Percentiles rank a stretch among this genome's conserved stretches.
phyloP scores from a whole-genome alignment of 768 basidiomycete species.

The Strobilomyces confusus region DNA sequence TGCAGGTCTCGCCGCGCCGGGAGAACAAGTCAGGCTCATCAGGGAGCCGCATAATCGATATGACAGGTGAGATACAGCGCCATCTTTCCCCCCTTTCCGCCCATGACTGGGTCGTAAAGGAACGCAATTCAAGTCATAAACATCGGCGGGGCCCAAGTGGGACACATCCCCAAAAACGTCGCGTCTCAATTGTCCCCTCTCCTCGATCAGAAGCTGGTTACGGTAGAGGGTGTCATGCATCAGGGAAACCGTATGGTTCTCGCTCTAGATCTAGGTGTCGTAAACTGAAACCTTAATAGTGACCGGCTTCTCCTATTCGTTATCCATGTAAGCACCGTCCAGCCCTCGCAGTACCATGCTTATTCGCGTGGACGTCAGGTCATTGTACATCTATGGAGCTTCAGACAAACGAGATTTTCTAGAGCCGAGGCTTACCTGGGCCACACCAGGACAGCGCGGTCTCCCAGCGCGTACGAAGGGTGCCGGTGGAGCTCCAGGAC shows the following conservation, averaged over 20 bases:
- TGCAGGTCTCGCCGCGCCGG: conserved; percentile 72
- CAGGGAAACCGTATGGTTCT: conserved; percentile 59
- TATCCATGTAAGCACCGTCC: conserved; percentile 52
- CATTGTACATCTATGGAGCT: conserved; percentile 67
- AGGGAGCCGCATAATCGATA: conserved; percentile 66
- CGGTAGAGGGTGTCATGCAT: conserved; percentile 63
- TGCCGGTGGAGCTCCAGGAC: conserved; percentile 10
- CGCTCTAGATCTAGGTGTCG: background rate
- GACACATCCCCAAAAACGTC: conserved; percentile 66
- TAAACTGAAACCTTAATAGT: conserved; percentile 29
- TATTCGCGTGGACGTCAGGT: conserved; percentile 36
- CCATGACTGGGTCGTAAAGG: conserved; percentile 30
- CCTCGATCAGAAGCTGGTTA: conserved; percentile 59
- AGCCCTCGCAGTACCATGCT: background rate
- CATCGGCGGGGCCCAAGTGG: conserved; percentile 70
- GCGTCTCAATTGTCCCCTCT: conserved; percentile 63
- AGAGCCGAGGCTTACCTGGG: conserved; percentile 70
- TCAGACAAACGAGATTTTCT: conserved; percentile 55
- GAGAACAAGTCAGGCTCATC: conserved; percentile 69
- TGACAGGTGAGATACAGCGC: conserved; percentile 48
- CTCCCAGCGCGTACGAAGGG: conserved; percentile 32
- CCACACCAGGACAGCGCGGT: conserved; percentile 64
- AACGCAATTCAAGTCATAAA: conserved; percentile 84
- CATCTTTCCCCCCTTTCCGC: background rate
- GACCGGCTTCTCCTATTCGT: conserved; percentile 45